Evolutionary conservation across 805 yeast species (phyloP).

Genomic region (Candida corydali): DNA sequence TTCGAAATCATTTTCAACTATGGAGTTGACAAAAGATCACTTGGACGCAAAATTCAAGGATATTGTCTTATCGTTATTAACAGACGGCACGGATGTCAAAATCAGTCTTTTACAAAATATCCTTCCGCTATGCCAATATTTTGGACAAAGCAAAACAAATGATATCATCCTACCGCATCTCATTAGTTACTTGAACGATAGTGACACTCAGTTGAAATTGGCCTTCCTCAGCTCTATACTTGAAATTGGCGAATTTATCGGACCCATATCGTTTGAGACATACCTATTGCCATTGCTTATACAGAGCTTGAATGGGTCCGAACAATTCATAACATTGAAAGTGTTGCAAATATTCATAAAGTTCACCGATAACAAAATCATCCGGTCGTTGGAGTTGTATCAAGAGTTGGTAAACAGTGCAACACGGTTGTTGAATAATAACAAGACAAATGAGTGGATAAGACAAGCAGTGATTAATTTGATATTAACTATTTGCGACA

Average conservation of each 20-base stretch:
- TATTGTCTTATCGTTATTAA: slow-evolving; percentile 59
- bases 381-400: slow-evolving; percentile 36
- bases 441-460: slow-evolving; percentile 76
- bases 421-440: slow-evolving; percentile 61
- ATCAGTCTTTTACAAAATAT: slow-evolving; percentile 67
- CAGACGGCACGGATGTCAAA: slow-evolving; percentile 60
- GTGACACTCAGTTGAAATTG: slow-evolving; percentile 59
- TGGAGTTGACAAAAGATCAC: slow-evolving; percentile 33
- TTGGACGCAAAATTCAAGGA: slow-evolving; percentile 58
- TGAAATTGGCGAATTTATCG: slow-evolving; percentile 74
- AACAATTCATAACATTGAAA: slow-evolving; percentile 72
- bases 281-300: slow-evolving; percentile 80
- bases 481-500: slow-evolving; percentile 57
- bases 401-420: slow-evolving; percentile 29
- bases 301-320: slow-evolving; percentile 80
- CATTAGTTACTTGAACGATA: slow-evolving; percentile 86
- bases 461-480: slow-evolving; percentile 63
- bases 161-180: slow-evolving; percentile 86
- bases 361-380: slow-evolving; percentile 27
- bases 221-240: slow-evolving; percentile 70
- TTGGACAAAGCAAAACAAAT: slow-evolving; percentile 84
- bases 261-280: slow-evolving; percentile 78
- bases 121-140: slow-evolving; percentile 71
- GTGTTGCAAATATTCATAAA: slow-evolving; percentile 47
- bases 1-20: slow-evolving; percentile 41